phyloP scores from a whole-genome alignment of 768 basidiomycete genomes.

The Tylopilus subfusipes region DNA sequence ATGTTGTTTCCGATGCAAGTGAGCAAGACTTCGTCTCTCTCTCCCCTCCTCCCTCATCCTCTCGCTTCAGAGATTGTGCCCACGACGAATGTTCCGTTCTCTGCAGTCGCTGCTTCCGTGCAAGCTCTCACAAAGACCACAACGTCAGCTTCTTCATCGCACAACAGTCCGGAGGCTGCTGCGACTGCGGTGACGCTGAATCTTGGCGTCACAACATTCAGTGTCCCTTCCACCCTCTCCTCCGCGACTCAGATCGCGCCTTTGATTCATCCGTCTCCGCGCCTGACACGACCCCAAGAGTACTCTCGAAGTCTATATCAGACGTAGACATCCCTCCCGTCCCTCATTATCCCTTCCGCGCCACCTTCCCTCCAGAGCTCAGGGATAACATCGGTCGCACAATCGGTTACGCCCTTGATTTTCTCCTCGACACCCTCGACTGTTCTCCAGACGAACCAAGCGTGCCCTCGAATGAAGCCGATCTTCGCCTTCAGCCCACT shows the following conservation, averaged over 20 bases:
- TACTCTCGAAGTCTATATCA: slow-evolving; percentile 37
- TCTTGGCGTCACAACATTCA: slow-evolving; percentile 71
- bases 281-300: slow-evolving; percentile 41
- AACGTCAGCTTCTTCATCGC: slow-evolving; percentile 93
- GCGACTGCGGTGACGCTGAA: slow-evolving; percentile 91
- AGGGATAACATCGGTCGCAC: slow-evolving; percentile 72
- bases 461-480: slow-evolving; percentile 64
- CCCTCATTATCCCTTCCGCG: slow-evolving; percentile 55
- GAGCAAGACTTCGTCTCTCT: slow-evolving; percentile 32
- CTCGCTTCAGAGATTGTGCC: slow-evolving; percentile 72
- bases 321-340: slow-evolving; percentile 57
- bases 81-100: slow-evolving; percentile 87
- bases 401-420: slow-evolving; percentile 76
- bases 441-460: slow-evolving; percentile 75
- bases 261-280: slow-evolving; percentile 13
- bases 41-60: slow-evolving; percentile 1
- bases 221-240: slow-evolving; percentile 75
- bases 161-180: slow-evolving; percentile 88
- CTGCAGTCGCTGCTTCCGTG: slow-evolving; percentile 86
- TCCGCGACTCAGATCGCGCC: slow-evolving; percentile 16
- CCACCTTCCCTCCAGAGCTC: slow-evolving; percentile 58
- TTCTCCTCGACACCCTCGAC: slow-evolving; percentile 77
- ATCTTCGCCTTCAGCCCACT: slow-evolving; percentile 69
- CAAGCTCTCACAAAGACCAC: slow-evolving; percentile 82
- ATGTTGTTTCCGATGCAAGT: slow-evolving; percentile 94